Base-by-base conservation (phyloP, 2,329 filamentous ascomycete genomes). In the Ambrosiella beaveri region DNA sequence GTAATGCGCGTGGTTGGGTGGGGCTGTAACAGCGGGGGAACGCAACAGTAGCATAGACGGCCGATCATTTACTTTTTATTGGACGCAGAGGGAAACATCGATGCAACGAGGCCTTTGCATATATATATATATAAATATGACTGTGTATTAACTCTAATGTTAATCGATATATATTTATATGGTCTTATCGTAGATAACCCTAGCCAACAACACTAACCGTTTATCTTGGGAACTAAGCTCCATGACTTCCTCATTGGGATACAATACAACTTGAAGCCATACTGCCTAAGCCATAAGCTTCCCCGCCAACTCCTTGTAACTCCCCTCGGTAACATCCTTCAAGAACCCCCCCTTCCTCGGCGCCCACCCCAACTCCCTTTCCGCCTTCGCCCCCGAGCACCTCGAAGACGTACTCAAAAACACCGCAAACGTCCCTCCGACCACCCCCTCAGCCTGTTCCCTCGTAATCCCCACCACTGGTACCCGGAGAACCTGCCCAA, bases 311-410 rank as follows among this genome's bases (percentile, higher is more conserved):
- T 57, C 53, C 37, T 41, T 7, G 15, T 67, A 67, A n/a, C 66
- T 69, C 0, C 67, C 67, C 1, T 57, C 56, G 63, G 41, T 57
- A 27, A 60, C 56, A 11, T 73, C 71, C 41, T 69, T 68, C 45
- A 74, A 38, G 44, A 73, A 63, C 1, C 67, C 65, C 40, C 64
- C 59, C 52, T 64, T 67, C 44, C 63, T 64, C 1, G 69, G 65
- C 59, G 66, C 56, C 71, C 71, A 75, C 4, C 68, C 71, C 56
- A 74, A 61, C 64, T 68, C 65, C 49, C 63, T 63, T 58, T 58
- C 66, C 3, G 71, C 71, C 65, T 73, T 74, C 17, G 57, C 64
- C 50, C 64, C 66, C 1, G 67, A 68, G 4, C 67, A 66, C 4
- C 68, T 65, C 60, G 69, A 71, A 60, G 68, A 65, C 2, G 62